Percentiles rank a stretch among this genome's conserved stretches.
Evolutionary conservation across 306 rosid genomes (phyloP).

Genomic region (Styphnolobium japonicum): DNA sequence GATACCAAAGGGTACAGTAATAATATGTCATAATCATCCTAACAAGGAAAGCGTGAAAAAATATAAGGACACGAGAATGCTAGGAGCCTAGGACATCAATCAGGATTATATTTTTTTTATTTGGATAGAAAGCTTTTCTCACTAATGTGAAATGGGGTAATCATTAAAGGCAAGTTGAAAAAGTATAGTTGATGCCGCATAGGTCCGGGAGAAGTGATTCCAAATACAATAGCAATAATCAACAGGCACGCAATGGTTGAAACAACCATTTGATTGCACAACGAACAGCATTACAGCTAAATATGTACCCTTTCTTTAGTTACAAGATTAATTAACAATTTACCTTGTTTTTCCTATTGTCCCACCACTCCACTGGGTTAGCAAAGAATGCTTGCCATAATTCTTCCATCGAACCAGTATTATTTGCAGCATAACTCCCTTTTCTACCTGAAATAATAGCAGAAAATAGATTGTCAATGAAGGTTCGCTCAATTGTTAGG

Average conservation of each 20-base stretch:
- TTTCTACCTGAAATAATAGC: conserved; percentile 51
- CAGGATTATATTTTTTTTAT: neutral
- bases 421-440: conserved; percentile 35
- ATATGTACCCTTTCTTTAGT: neutral
- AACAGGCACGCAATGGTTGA: neutral
- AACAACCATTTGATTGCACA: neutral
- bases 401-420: conserved; percentile 59
- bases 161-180: neutral
- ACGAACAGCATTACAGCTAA: neutral
- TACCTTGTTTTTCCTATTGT: conserved; percentile 20
- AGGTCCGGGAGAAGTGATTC: conserved; percentile 3
- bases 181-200: conserved; percentile 20
- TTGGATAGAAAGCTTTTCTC: neutral
- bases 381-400: conserved; percentile 73
- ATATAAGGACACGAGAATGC: neutral
- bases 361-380: conserved; percentile 33
- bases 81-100: neutral
- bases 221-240: neutral
- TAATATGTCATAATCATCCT: neutral
- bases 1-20: neutral
- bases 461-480: conserved; percentile 4
- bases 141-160: neutral
- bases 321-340: neutral
- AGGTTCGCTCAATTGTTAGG: no score
- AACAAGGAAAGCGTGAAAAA: neutral